Percentiles rank a stretch among this genome's conserved stretches.
Conservation (phyloP, 2,329 filamentous ascomycete species). For the Colletotrichum chrysophilum region DNA sequence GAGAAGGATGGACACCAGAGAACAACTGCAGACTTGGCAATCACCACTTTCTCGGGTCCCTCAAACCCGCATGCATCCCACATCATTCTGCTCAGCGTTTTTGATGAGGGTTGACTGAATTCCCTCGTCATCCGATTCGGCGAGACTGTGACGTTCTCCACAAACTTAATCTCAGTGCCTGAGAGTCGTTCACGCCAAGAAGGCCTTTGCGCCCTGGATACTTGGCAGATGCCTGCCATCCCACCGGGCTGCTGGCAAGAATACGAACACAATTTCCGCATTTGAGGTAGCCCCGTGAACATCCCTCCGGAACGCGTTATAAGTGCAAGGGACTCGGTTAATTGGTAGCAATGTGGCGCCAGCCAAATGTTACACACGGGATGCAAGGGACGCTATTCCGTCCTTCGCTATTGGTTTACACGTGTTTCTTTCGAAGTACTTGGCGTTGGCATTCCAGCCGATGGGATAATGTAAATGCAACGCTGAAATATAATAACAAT, state of each 20-base stretch:
- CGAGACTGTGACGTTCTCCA: background rate
- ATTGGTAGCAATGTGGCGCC: background rate
- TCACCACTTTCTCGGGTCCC: background rate
- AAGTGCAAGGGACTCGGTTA: background rate
- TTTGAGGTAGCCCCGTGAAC: background rate
- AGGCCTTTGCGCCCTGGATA: background rate
- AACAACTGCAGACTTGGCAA: background rate
- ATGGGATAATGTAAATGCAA: background rate
- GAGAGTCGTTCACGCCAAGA: background rate
- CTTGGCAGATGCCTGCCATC: background rate
- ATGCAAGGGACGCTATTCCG: background rate
- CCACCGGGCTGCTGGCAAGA: background rate
- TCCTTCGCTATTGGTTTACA: background rate
- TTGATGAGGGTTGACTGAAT: background rate
- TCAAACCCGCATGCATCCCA: background rate
- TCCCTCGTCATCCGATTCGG: background rate
- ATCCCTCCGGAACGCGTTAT: background rate
- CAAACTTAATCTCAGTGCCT: background rate
- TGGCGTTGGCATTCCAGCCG: background rate
- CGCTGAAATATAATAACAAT: background rate
- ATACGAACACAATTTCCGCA: background rate
- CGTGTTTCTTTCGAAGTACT: background rate
- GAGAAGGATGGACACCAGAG: background rate
- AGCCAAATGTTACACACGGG: background rate
- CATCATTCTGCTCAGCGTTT: background rate